Evolutionary conservation across 257 asterid species (phyloP).

Genomic region (Solanum megistacrolobum): DNA sequence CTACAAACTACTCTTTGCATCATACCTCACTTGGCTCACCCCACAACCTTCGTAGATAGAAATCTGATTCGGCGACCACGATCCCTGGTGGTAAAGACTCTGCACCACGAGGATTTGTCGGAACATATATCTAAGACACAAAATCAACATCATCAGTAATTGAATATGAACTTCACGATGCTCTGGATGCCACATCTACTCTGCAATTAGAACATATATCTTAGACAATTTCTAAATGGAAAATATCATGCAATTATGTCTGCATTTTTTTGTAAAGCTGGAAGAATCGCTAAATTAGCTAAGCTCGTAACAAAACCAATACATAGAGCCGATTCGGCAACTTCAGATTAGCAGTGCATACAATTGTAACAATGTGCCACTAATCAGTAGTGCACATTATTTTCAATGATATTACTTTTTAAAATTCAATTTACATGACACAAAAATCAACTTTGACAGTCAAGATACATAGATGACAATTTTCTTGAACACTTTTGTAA

Average conservation of each 20-base stretch:
- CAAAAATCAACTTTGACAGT: not conserved
- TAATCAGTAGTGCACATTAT: not conserved
- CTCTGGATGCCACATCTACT: not conserved
- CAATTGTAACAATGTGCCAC: not conserved
- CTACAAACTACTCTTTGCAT: not conserved
- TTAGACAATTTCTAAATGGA: not conserved
- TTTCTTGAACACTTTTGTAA: not conserved
- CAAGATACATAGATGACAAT: not conserved
- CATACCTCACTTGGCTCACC: slow-evolving; percentile 96
- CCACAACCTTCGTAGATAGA: slow-evolving; percentile 90
- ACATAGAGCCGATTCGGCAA: not conserved
- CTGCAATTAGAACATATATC: not conserved
- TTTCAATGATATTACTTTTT: not conserved
- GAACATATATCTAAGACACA: slow-evolving; percentile 65
- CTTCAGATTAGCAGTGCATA: not conserved
- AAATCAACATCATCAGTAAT: not conserved
- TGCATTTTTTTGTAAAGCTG: not conserved
- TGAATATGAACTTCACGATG: not conserved
- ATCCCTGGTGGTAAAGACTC: slow-evolving; percentile 96
- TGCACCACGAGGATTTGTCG: slow-evolving; percentile 97
- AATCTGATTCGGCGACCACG: slow-evolving; percentile 84
- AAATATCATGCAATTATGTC: not conserved
- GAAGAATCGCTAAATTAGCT: not conserved
- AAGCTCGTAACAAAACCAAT: not conserved
- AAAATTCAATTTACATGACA: not conserved